These are phyloP conservation scores for Pseudonectria buxi DNA, from an alignment of 2,329 filamentous ascomycete species.

Conservation along the genomic window DNA sequence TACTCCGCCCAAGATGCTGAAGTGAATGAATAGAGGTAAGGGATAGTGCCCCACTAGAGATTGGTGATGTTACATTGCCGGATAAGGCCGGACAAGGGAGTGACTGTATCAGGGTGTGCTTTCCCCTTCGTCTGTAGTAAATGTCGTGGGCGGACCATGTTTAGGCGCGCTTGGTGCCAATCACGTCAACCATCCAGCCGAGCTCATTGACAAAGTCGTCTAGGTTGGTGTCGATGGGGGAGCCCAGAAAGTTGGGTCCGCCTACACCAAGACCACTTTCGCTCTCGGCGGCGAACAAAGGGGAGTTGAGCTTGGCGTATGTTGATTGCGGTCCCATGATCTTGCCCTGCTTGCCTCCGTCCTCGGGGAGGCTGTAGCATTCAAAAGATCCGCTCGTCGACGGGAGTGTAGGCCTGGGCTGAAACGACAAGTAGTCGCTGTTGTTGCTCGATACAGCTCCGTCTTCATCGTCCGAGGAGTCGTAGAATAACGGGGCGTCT, in stretches of 20 bases:
- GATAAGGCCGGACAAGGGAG: conserved; percentile 1
- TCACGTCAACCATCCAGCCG: conserved; percentile 45
- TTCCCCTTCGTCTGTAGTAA: conserved; percentile 1
- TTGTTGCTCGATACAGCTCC: conserved; percentile 31
- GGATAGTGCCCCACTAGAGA: no score
- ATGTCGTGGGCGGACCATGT: not conserved
- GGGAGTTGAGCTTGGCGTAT: conserved; percentile 17
- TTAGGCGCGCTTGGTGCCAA: conserved; percentile 29
- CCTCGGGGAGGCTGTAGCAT: conserved; percentile 42
- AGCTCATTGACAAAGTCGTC: conserved; percentile 40
- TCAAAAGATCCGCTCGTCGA: conserved; percentile 18
- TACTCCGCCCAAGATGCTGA: no score
- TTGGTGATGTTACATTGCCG: conserved; percentile 1
- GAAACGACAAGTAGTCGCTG: conserved; percentile 27
- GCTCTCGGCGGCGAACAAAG: conserved; percentile 18
- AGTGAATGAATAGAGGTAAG: no score
- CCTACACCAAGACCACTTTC: conserved; percentile 14
- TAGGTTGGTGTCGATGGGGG: conserved; percentile 31
- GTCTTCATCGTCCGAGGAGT: conserved; percentile 38
- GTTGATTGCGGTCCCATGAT: conserved; percentile 10
- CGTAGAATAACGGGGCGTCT: conserved; percentile 39
- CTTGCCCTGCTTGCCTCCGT: conserved; percentile 17
- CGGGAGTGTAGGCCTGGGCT: conserved; percentile 12
- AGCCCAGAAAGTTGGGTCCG: conserved; percentile 24
- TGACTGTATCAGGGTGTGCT: not conserved